Evolutionary conservation across 2,329 filamentous ascomycete genomes (phyloP), one percentile per base, ranked within the genome.

Genomic region (Plectosphaerella plurivora): DNA sequence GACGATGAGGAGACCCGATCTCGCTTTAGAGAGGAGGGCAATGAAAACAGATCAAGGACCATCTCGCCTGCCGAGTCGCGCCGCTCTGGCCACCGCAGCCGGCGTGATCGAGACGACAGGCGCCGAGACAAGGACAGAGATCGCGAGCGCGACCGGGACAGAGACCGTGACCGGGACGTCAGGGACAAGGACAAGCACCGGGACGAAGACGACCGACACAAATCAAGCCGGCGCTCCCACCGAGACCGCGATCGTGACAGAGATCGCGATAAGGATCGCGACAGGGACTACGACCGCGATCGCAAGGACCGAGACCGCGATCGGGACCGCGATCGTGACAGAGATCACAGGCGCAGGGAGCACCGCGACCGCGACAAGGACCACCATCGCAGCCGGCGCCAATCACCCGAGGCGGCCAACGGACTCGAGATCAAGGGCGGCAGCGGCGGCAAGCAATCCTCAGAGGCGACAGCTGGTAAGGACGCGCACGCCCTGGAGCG

Each of bases 401-500:
- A 61, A 16, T 57, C 55, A 10, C 54, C 59, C 9, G 61, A 63
- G 53, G 60, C 65, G 10, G 7, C 59, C 66, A 5, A 36, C 63
- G n/a, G 63, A 62, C 16, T 68, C 39, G 73, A 77, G 41, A 70
- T 67, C 58, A 76, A 70, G 51, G 67, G 69, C 33, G 58, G 61
- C 52, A 60, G 59, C 51, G 59, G 56, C 16, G 59, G 56, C 16
- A 63, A 61, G 50, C 45, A 55, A 7, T 44, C 65, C 11, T 57
- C 50, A 49, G 59, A 48, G 59, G 52, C 50, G 45, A 47, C 60
- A 25, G 49, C 57, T 25, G 42, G 59, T 39, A 75, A 74, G 54
- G 83, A 88, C 57, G 76, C 82, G n/a, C 86, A 89, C 65, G 86
- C 86, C 2, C 73, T 85, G 0, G 87, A 90, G 66, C 82, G 87